Conservation (phyloP, 345 rosid species). For the Pelargonium nanum region DNA sequence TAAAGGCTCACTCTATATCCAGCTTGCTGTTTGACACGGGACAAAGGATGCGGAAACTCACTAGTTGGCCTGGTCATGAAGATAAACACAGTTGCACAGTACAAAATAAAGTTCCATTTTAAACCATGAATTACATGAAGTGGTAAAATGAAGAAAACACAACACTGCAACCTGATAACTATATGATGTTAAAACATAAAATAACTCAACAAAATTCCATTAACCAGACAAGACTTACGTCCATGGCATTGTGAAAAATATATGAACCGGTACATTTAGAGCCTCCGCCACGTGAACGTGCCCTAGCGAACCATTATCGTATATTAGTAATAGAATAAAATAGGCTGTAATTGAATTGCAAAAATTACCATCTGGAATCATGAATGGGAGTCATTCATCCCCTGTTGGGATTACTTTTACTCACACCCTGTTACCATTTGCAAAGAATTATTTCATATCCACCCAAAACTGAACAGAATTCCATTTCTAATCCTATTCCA, state of each 20-base stretch:
- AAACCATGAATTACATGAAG: slow-evolving; percentile 15
- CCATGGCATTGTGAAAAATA: slow-evolving; percentile 99
- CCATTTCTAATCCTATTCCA: not conserved
- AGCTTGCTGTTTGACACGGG: slow-evolving; percentile 94
- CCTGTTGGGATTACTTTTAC: no score
- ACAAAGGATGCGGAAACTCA: slow-evolving; percentile 98
- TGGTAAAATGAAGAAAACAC: slow-evolving; percentile 13
- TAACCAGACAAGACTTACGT: slow-evolving; percentile 80
- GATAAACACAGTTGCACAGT: slow-evolving; percentile 14
- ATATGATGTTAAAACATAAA: slow-evolving; percentile 10
- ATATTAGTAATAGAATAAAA: slow-evolving; percentile 14
- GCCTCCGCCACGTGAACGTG: slow-evolving; percentile 97
- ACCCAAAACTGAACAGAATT: not conserved
- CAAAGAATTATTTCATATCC: no score
- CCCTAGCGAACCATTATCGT: slow-evolving; percentile 39
- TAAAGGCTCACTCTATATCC: slow-evolving; percentile 75
- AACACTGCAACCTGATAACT: slow-evolving; percentile 11
- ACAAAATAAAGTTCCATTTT: slow-evolving; percentile 3
- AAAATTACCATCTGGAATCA: not conserved
- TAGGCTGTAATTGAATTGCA: not conserved
- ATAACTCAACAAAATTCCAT: slow-evolving; percentile 29
- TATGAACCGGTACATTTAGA: slow-evolving; percentile 76
- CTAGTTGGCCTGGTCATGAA: slow-evolving; percentile 68
- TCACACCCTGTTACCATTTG: no score
- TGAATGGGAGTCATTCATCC: not conserved